Conservation (phyloP, 2,329 filamentous ascomycete genomes). For the Nectriaceae sp. region DNA sequence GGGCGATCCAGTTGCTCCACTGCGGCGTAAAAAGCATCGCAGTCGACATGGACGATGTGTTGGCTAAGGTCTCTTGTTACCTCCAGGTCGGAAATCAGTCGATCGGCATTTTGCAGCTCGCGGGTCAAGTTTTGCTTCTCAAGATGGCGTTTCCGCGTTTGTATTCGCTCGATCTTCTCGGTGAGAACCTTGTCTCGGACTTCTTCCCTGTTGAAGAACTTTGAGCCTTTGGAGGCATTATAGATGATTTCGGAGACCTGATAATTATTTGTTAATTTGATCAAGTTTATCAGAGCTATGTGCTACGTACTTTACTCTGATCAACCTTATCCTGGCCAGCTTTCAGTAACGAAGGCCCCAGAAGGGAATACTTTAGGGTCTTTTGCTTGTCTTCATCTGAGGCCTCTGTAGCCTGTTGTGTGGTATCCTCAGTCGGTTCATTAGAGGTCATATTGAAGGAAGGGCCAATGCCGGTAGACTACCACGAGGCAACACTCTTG, state of each 20-base stretch:
- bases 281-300: background rate
- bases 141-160: constrained; percentile 73
- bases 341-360: constrained; percentile 91
- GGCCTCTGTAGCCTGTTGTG: constrained; percentile 4
- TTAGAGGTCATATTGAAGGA: constrained; percentile 21
- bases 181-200: constrained; percentile 79
- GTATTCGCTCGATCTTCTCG: constrained; percentile 78
- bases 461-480: background rate
- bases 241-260: constrained; percentile 94
- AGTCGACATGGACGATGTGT: constrained; percentile 87
- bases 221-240: constrained; percentile 93
- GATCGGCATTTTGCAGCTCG: constrained; percentile 76
- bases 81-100: constrained; percentile 79
- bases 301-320: constrained; percentile 69
- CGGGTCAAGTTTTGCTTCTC: constrained; percentile 73
- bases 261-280: constrained; percentile 29
- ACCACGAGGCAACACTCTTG: background rate
- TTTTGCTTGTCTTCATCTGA: constrained; percentile 19
- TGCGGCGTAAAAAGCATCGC: constrained; percentile 95
- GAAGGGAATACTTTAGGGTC: constrained; percentile 84
- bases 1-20: constrained; percentile 85
- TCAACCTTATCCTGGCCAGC: constrained; percentile 93
- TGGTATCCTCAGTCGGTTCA: constrained; percentile 2
- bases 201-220: constrained; percentile 93
- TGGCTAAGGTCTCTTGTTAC: constrained; percentile 78